These are phyloP conservation scores for Tricholoma saponaceum DNA, from an alignment of 768 basidiomycete genomes.

Conservation along the genomic window DNA sequence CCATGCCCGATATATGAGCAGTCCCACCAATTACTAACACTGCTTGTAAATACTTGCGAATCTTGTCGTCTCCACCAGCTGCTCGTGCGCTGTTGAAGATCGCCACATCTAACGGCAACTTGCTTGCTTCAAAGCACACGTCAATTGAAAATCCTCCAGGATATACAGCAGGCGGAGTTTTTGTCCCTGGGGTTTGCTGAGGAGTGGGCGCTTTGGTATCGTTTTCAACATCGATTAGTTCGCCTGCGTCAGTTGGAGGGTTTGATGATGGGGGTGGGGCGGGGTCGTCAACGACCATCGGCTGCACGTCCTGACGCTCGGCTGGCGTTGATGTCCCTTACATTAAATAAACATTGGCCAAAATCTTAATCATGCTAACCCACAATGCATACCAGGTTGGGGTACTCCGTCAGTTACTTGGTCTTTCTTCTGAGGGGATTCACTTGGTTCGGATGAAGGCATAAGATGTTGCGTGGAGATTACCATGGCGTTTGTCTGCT, in stretches of 20 bases:
- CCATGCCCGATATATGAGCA: conserved; percentile 76
- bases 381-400: conserved; percentile 10
- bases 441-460: conserved; percentile 28
- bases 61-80: conserved; percentile 83
- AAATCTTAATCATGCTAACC: neutral
- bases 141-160: conserved; percentile 61
- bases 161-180: conserved; percentile 19
- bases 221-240: conserved; percentile 47
- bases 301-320: conserved; percentile 28
- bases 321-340: conserved; percentile 15
- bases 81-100: conserved; percentile 91
- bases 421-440: conserved; percentile 16
- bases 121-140: conserved; percentile 80
- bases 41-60: conserved; percentile 83
- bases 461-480: conserved; percentile 84
- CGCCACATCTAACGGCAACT: conserved; percentile 87
- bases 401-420: conserved; percentile 4
- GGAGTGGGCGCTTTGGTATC: conserved; percentile 33
- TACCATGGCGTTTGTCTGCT: conserved; percentile 85
- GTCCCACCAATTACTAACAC: conserved; percentile 87
- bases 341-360: neutral
- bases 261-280: conserved; percentile 22
- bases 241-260: conserved; percentile 26
- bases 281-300: conserved; percentile 27
- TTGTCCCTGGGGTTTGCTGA: conserved; percentile 15